phyloP scores from a whole-genome alignment of 805 yeast genomes.

The Blastobotrys terrestris region DNA sequence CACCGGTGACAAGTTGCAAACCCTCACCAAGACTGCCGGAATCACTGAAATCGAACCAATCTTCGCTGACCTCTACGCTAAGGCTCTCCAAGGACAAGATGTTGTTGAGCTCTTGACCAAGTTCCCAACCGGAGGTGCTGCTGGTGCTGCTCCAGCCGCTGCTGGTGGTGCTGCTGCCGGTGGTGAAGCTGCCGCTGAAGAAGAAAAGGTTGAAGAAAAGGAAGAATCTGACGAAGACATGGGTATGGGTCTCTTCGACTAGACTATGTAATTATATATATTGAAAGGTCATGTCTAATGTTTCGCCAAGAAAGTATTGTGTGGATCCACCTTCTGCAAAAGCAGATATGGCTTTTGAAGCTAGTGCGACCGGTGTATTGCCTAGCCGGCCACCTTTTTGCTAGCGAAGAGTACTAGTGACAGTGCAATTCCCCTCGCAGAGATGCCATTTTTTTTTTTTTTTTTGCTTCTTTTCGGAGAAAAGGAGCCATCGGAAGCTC shows the following conservation, averaged over 20 bases:
- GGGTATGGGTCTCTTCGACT: slow-evolving; percentile 95
- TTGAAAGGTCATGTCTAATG: background rate
- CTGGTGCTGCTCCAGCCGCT: slow-evolving; percentile 67
- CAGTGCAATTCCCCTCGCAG: too few species aligned
- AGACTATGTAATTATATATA: slow-evolving; percentile 26
- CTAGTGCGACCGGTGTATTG: background rate
- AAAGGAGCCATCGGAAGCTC: too few species aligned
- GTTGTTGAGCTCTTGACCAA: slow-evolving; percentile 71
- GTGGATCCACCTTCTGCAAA: too few species aligned
- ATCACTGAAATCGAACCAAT: slow-evolving; percentile 58
- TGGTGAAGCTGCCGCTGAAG: slow-evolving; percentile 57
- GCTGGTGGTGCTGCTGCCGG: slow-evolving; percentile 55
- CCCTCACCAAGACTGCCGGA: slow-evolving; percentile 78
- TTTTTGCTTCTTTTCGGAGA: too few species aligned
- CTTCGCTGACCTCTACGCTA: slow-evolving; percentile 61
- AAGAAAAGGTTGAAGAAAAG: slow-evolving; percentile 49
- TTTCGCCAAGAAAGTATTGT: too few species aligned
- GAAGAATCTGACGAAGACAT: slow-evolving; percentile 72
- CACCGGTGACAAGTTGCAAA: slow-evolving; percentile 75
- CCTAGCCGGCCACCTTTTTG: too few species aligned
- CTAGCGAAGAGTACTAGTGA: too few species aligned
- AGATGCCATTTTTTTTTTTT: too few species aligned
- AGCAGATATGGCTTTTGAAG: too few species aligned
- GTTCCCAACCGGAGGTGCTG: slow-evolving; percentile 64
- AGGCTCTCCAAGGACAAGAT: slow-evolving; percentile 81